Base-by-base conservation (phyloP, 306 rosid genomes). In the Mucuna pruriens region DNA sequence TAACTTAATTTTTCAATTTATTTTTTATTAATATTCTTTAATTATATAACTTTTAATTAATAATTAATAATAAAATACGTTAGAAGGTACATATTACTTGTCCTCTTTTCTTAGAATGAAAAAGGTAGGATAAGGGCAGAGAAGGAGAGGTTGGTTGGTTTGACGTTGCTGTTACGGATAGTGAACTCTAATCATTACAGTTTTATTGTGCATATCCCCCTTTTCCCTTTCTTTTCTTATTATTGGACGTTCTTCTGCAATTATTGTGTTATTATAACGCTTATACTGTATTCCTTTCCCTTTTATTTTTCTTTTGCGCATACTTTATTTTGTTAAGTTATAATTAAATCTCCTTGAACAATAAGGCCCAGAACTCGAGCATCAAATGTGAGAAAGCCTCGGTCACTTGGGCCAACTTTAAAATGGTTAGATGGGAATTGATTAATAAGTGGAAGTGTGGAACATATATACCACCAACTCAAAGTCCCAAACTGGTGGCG, bases 181-280 rank as follows among this genome's bases (percentile, higher is more conserved):
- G 55, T 58, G 78, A 87, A 42, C 40, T 25, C 57, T 77, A 84
- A 84, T 84, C 82, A 86, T 80, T 67, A 84, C 85, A 33, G 36
- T 84, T 86, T 86, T 75, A 84, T 86, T 84, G 85, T 63, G 87
- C 83, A 71, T 76, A 72, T 60, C 83, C 45, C 79, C 55, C 58
- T 20, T 26, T 74, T 70, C 36, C 52, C 61, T 71, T 77, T 8
- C 82, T 69, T 69, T 71, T 60, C 68, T 75, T 42, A 31, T 69
- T 38, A 83, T 83, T 80, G 85, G 79, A 80, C 58, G 58, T 38
- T 71, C 86, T 83, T 83, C 46, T 80, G 33, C 46, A 31, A 80
- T 86, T 55, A 69, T 83, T 76, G 9, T 76, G 46, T 55, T 80
- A 46, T 66, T 71, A 62, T 77, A 71, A 67, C 71, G 11, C 33